A percentile compares a stretch with the other conserved stretches of the same genome.
These are phyloP conservation scores for Fagopyrum homotropicum DNA, from an alignment of 148 eudicot genomes.

Conservation along the genomic window DNA sequence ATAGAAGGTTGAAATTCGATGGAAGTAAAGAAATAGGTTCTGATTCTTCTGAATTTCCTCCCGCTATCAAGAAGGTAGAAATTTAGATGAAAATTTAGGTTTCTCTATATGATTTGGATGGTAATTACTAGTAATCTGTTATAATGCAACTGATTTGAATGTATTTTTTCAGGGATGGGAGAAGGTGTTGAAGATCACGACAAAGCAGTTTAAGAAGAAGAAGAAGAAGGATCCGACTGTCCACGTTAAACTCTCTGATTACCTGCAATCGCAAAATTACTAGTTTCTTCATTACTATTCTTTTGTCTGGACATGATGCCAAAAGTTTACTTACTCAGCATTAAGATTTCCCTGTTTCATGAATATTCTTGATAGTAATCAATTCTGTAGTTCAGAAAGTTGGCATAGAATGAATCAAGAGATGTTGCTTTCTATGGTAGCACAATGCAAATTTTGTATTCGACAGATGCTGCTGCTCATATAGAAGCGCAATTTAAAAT, in stretches of 20 bases:
- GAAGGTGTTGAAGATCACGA: constrained; percentile 31
- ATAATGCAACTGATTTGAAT: constrained; percentile 5
- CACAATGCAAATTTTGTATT: too few relatives aligned
- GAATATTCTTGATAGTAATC: too few relatives aligned
- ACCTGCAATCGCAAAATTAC: not conserved
- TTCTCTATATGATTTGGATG: constrained; percentile 2
- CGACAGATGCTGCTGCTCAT: too few relatives aligned
- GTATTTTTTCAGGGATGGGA: constrained; percentile 31
- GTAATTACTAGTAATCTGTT: constrained; percentile 17
- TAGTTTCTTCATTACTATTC: not conserved
- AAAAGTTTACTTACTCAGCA: too few relatives aligned
- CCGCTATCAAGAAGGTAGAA: not conserved
- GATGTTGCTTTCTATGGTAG: too few relatives aligned
- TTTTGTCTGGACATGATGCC: too few relatives aligned
- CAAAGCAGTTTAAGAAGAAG: constrained; percentile 35
- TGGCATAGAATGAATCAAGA: too few relatives aligned
- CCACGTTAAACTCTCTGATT: constrained; percentile 18
- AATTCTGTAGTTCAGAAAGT: too few relatives aligned
- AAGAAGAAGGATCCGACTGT: constrained; percentile 14
- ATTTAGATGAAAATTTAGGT: not conserved
- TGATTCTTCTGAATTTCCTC: too few relatives aligned
- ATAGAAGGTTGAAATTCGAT: not conserved
- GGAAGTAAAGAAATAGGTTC: not conserved
- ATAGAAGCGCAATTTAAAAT: too few relatives aligned
- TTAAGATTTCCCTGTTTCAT: not conserved